Evolutionary conservation across 2,329 filamentous ascomycete genomes (phyloP), one percentile per base, ranked within the genome.

Genomic region (Pyrenochaeta sp.): DNA sequence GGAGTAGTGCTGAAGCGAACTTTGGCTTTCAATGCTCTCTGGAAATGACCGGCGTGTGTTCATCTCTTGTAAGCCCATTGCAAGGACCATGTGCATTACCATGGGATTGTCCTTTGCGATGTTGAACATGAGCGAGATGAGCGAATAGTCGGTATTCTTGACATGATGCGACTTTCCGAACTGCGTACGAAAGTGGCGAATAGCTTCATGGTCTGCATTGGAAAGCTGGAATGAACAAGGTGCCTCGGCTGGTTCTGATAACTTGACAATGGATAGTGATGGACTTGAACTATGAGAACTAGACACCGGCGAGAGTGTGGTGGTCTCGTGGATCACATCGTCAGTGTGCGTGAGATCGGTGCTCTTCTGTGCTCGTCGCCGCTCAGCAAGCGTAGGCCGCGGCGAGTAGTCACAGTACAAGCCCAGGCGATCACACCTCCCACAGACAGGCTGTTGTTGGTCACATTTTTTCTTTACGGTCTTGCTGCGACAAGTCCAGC

Each of bases 71-170:
- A 59, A 52, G 4, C 67, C 66, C 3, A 73, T 53, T 0, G 69
- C 66, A 6, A 72, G 46, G 3, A 71, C 49, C 51, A 71, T 68
- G 35, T 68, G 68, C 70, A 73, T 72, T 14, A 70, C 63, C 49
- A 72, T 65, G 2, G 66, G 53, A 11, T 70, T 63, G 7, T 56
- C 48, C 34, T 62, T 49, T 2, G 69, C 69, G 13, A 71, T 52
- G 13, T 52, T 46, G 40, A 72, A 72, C 45, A 73, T 68, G 44
- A 72, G 64, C 18, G 68, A 67, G 30, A 66, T 68, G 2, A 71
- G 43, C 1, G 63, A 69, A 19, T 61, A 72, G n/a, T 68, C 60
- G 1, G 68, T 65, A 21, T 70, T 70, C 35, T 72, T 72, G 21
- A 69, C 72, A 40, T 72, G 69, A 19, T 72, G 58, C 13, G 61